Evolutionary conservation across 2,329 filamentous ascomycete genomes (phyloP).

Genomic region (Fusarium haematococcum): DNA sequence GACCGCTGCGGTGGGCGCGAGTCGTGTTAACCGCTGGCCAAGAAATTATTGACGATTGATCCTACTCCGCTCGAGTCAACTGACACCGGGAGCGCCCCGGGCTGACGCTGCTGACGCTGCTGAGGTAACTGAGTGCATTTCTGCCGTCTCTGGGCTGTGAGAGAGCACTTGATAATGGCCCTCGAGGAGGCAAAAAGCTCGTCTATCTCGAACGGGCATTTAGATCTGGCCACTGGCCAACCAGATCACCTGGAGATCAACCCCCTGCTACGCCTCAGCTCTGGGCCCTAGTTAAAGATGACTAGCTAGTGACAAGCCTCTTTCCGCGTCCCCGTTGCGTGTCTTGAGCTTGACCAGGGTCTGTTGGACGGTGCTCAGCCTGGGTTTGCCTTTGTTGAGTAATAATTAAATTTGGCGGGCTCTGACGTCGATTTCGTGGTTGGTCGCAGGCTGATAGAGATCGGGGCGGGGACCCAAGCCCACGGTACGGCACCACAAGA

Average conservation of each 20-base stretch:
- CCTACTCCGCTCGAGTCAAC: conserved; percentile 8
- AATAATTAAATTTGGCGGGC: conserved; percentile 12
- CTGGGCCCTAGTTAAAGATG: conserved; percentile 18
- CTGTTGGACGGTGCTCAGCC: conserved; percentile 8
- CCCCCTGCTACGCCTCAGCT: conserved; percentile 33
- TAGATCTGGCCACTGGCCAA: conserved; percentile 39
- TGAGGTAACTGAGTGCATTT: conserved; percentile 2
- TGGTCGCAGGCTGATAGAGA: conserved; percentile 1
- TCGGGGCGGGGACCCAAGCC: conserved; percentile 1
- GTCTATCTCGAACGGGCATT: conserved; percentile 39
- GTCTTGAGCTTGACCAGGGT: conserved; percentile 21
- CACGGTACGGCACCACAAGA: conserved; percentile 7
- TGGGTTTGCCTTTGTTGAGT: conserved; percentile 18
- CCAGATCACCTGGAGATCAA: conserved; percentile 16
- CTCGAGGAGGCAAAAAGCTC: conserved; percentile 11
- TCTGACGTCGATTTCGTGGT: conserved; percentile 4
- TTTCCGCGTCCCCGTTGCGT: conserved; percentile 26
- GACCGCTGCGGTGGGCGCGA: background rate
- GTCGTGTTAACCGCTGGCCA: conserved; percentile 9
- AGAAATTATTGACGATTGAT: conserved; percentile 8
- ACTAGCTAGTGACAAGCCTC: conserved; percentile 23
- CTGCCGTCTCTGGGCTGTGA: conserved; percentile 7
- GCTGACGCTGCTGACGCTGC: background rate
- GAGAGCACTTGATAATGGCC: conserved; percentile 2
- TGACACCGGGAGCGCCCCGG: conserved; percentile 1